Evolutionary conservation across 345 rosid species (phyloP), one percentile per base, ranked within the genome.

Genomic region (Draba incana): DNA sequence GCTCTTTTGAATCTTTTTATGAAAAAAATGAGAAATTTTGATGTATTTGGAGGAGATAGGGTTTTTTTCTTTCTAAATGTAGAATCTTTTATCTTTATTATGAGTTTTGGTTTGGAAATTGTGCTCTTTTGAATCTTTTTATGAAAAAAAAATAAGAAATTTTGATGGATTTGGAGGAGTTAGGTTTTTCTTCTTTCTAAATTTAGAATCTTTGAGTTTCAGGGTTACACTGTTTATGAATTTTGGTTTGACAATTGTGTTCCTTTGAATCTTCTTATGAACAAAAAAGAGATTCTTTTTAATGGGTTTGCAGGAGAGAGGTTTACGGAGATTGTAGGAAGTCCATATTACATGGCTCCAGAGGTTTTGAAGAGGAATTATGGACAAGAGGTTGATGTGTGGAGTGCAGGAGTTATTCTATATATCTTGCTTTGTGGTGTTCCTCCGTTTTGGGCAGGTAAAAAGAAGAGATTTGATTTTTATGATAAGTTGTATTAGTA

Each of bases 301-400:
- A 37, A 31, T 42, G 38, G 3, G n/a, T 35, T 43, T 60, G 58
- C 78, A 92, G 96, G 90, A 52, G 93, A 88, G 84, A 80, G 63
- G 54, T 92, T 92, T 72, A 66, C 92, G 7, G 98, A 92, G 85
- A 92, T 92, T 50, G 98, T 92, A 3, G 98, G 98, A 27, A 92
- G 98, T 83, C 98, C 97, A 2, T 90, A 90, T 64, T 88, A 92
- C 68, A 92, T 92, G 98, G 98, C 98, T 8, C 97, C 96, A 9
- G 98, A 90, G 66, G 97, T 90, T 10, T 71, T 92, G 84, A 90
- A 83, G 84, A 79, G 88, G 55, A 90, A 85, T 46, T 92, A 92
- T 68, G 98, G 97, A 42, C 98, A 90, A 1, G 97, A 90, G 81
- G 89, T 92, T 66, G 98, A 92, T 75, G 78, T 92, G 13, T 92